Conservation (phyloP, 371 early-diverging fungal genomes). For the Zychaea mexicana region DNA sequence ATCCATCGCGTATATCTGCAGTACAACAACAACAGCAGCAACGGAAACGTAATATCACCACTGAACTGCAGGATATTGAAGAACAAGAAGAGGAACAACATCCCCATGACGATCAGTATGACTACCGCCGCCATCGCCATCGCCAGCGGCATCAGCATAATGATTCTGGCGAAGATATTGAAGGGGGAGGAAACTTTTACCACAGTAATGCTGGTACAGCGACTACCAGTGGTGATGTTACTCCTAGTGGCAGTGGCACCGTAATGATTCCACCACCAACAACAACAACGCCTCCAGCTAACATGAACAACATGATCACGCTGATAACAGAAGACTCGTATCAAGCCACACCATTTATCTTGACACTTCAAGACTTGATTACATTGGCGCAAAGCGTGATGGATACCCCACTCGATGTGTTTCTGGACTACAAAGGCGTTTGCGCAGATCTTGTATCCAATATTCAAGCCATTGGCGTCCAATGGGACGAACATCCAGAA, state of each 20-base stretch:
- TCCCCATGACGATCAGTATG: no score
- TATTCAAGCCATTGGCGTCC: slow-evolving; percentile 48
- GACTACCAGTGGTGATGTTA: no score
- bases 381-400: slow-evolving; percentile 56
- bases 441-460: slow-evolving; percentile 58
- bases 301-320: slow-evolving; percentile 46
- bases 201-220: neutral
- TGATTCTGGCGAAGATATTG: neutral
- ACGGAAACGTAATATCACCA: slow-evolving; percentile 4
- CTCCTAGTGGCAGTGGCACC: no score
- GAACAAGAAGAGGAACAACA: slow-evolving; percentile 20
- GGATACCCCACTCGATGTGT: slow-evolving; percentile 55
- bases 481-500: slow-evolving; percentile 56
- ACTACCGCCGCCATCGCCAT: neutral
- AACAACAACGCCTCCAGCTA: slow-evolving; percentile 10
- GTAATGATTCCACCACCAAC: neutral
- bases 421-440: slow-evolving; percentile 52
- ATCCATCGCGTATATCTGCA: neutral
- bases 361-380: slow-evolving; percentile 61
- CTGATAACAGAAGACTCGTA: slow-evolving; percentile 61
- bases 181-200: neutral
- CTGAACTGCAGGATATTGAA: slow-evolving; percentile 21
- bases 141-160: neutral
- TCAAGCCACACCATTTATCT: slow-evolving; percentile 61
- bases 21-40: neutral